Conservation (phyloP, 495 filamentous ascomycete genomes). For the Saxispiralis lemnorum region DNA sequence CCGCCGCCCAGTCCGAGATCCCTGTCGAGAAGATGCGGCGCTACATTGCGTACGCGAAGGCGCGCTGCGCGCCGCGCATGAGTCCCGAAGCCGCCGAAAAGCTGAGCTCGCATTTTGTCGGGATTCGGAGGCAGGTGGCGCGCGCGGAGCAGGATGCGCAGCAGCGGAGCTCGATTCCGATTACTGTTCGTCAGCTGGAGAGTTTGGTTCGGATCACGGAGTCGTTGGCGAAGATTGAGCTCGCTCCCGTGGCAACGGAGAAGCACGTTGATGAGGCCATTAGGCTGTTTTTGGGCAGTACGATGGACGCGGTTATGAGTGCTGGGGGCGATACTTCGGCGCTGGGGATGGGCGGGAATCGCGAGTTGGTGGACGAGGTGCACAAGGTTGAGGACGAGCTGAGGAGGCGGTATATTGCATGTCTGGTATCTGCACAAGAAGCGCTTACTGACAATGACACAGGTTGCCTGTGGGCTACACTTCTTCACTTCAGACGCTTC, state of each 20-base stretch:
- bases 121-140: conserved; percentile 87
- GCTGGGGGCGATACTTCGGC: conserved; percentile 56
- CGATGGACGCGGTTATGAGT: conserved; percentile 74
- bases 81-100: conserved; percentile 88
- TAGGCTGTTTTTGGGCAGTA: conserved; percentile 85
- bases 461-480: conserved; percentile 88
- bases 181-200: conserved; percentile 93
- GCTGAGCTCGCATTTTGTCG: conserved; percentile 91
- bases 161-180: conserved; percentile 78
- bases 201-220: conserved; percentile 95
- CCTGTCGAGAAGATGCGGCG: conserved; percentile 93
- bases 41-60: conserved; percentile 94
- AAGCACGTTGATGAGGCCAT: conserved; percentile 95
- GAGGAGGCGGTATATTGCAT: conserved; percentile 34
- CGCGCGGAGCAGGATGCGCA: conserved; percentile 73
- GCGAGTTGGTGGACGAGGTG: conserved; percentile 79
- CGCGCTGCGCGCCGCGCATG: conserved; percentile 71
- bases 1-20: conserved; percentile 62
- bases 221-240: conserved; percentile 75
- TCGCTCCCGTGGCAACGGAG: conserved; percentile 72
- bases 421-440: not conserved
- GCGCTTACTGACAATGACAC: conserved; percentile 1
- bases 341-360: conserved; percentile 38
- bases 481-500: conserved; percentile 69
- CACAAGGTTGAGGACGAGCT: conserved; percentile 82